Base-by-base conservation (phyloP, 306 rosid genomes). In the Inga oerstediana region DNA sequence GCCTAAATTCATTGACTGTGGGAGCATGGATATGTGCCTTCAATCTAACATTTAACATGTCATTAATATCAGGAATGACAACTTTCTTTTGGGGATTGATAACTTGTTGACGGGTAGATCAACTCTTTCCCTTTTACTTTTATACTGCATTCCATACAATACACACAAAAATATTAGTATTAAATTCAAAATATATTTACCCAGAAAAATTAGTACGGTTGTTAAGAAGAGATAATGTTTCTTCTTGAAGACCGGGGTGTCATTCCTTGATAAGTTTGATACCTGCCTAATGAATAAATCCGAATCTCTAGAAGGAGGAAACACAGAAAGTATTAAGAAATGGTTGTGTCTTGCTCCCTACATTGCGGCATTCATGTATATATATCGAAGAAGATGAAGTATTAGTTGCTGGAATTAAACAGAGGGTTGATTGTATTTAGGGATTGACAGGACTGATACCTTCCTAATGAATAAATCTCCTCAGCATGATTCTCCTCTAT, bases 1-100 rank as follows among this genome's bases (percentile, higher is more conserved):
- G 87, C 72, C 84, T 95, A 82, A 85, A 87, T 86, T 94, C 97
- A 2, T 87, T 93, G 91, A 89, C 94, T 39, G 85, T 86, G 35
- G 69, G 97, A 92, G 85, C 81, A 84, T 84, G 93, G 91, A 10
- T 90, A 87, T 74, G 87, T 85, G 35, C 88, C 88, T 3, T 56
- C 43, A 45, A 22, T 83, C 45, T 89, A 87, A 87, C 84, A 48
- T 80, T 82, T 77, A 67, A 58, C 17, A 58, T 66, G 45, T 79
- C 64, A 58, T 75, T 81, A 71, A 73, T 76, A 46, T 46, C 30
- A 27, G 58, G 74, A 74, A 76, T 34, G 67, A 59, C 8, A 44
- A 19, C 30, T 49, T 54, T 54, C 27, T 54, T 54, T 15, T 39
- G 37, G 19, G 48, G 68, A 72, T 48, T 78, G 79, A 61, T 35